Evolutionary conservation across 2,329 filamentous ascomycete species (phyloP), one percentile per base, ranked within the genome.

Genomic region (Hansfordia pulvinata): DNA sequence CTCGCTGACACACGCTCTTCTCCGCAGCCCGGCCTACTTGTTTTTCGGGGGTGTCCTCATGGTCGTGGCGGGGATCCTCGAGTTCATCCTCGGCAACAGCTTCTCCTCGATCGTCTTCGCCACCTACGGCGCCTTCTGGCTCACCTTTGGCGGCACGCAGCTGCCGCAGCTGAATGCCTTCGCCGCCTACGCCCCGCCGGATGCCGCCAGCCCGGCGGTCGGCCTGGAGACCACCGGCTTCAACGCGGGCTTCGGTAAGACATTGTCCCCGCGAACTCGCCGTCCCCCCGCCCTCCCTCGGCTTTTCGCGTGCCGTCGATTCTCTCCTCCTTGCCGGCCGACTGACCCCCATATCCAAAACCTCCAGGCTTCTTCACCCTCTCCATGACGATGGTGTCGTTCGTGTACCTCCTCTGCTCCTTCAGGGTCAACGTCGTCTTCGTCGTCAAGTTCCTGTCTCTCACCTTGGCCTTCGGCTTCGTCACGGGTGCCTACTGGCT

Each of bases 361-460:
- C 28, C n/a, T 35, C 40, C 47, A 37, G 66, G 52, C 15, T 81
- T 77, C 54, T 70, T 76, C 53, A 60, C 72, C 25, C 46, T 82
- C 29, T 64, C 65, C 35, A 79, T 81, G 75, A 69, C 55, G 3
- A 34, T 81, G n/a, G 52, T 82, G 16, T 72, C 66, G 46, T 49
- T 80, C 34, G 44, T 83, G 38, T 83, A 70, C 55, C 52, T 82
- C 26, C 56, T 84, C 44, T 78, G 74, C 51, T 64, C 78, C 1
- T 54, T 83, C 11, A 70, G 79, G 25, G 84, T 76, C 17, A 85
- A 85, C 46, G 30, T 81, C 8, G 62, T 71, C 46, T 81, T 83
- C 50, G 64, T 79, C 37, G 37, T 71, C 29, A 77, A 85, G 49
- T 84, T 84, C 56, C 42, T 72, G 32, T 58, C 58, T 2, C 62